Conservation (phyloP, 805 yeast species). For the Yamadazyma paraphyllophila region DNA sequence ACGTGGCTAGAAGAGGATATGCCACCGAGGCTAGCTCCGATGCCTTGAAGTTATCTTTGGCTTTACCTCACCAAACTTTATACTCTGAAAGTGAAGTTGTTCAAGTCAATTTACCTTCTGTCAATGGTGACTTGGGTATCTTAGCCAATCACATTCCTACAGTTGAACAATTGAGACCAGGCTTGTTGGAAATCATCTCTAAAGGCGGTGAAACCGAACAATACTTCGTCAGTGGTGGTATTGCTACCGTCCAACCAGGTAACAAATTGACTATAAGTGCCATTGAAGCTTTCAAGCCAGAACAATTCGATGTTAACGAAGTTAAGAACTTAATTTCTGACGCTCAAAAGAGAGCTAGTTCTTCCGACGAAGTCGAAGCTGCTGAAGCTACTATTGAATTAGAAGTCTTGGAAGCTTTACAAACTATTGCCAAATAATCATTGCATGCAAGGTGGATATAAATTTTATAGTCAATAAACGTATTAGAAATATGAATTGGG, state of each 20-base stretch:
- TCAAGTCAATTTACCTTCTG: constrained; percentile 93
- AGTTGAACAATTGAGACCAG: constrained; percentile 94
- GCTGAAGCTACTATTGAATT: constrained; percentile 95
- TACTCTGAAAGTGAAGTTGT: constrained; percentile 54
- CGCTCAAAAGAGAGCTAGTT: constrained; percentile 86
- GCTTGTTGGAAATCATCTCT: constrained; percentile 89
- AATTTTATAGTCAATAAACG: constrained; percentile 1
- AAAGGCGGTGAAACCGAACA: constrained; percentile 67
- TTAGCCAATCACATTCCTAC: constrained; percentile 97
- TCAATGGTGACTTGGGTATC: constrained; percentile 94
- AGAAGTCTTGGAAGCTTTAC: constrained; percentile 93
- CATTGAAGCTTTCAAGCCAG: constrained; percentile 91
- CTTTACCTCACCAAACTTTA: constrained; percentile 82
- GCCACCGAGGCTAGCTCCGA: constrained; percentile 78
- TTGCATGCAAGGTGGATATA: constrained; percentile 3
- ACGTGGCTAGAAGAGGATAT: constrained; percentile 72
- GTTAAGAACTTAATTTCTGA: constrained; percentile 81
- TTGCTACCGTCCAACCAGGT: constrained; percentile 94
- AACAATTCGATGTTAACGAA: constrained; percentile 76
- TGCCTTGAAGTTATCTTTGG: constrained; percentile 81
- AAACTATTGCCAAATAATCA: constrained; percentile 55
- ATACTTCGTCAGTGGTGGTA: constrained; percentile 93
- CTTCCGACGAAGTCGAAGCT: constrained; percentile 83
- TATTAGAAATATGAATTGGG: background rate
- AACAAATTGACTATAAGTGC: constrained; percentile 88